Evolutionary conservation across 1,139 yeast species (phyloP), one percentile per base, ranked within the genome.

Genomic region (Lodderomyces pseudojiufengensis): DNA sequence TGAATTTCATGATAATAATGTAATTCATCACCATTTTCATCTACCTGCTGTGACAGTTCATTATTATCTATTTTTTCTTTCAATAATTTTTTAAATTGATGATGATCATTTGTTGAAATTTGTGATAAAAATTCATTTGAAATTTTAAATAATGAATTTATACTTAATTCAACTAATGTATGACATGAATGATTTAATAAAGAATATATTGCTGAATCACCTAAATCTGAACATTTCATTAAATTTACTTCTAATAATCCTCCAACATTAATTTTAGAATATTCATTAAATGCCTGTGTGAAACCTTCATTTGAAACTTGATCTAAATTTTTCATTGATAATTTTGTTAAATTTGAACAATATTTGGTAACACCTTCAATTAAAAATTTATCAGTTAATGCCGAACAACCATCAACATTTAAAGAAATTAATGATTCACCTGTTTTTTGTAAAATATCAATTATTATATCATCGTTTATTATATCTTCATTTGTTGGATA

Each of bases 121-220:
- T 53, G 75, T 57, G 57, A 41, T 24, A 83, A 60, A 33, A 78
- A 63, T 12, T 63, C 66, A 14, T 66, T 63, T 0, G 86, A 65
- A 2, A 90, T 49, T n/a, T 64, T 61, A 42, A 78, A 71, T 18
- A 86, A 51, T 0, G 96, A 85, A 55, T 90, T 88, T 40, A 92
- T 46, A 45, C 76, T 78, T 22, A 90, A 58, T 37, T 80, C 82
- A 20, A 82, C 81, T 23, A 92, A 52, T 0, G 95, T 78, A 22
- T 69, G 57, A 5, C 73, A 70, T 1, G 92, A 83, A 50, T 86
- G 95, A 4, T 63, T 51, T 7, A 87, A 54, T 30, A 86, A 54
- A 7, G 84, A 77, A 39, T 70, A 65, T 1, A 87, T 51, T 0
- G 85, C 82, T 4, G 57, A 62, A 51, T 86, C 88, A 0, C 78